Percentiles rank a stretch among this genome's conserved stretches.
Conservation (phyloP, 2,329 filamentous ascomycete species). For the Cladosporium sp. region DNA sequence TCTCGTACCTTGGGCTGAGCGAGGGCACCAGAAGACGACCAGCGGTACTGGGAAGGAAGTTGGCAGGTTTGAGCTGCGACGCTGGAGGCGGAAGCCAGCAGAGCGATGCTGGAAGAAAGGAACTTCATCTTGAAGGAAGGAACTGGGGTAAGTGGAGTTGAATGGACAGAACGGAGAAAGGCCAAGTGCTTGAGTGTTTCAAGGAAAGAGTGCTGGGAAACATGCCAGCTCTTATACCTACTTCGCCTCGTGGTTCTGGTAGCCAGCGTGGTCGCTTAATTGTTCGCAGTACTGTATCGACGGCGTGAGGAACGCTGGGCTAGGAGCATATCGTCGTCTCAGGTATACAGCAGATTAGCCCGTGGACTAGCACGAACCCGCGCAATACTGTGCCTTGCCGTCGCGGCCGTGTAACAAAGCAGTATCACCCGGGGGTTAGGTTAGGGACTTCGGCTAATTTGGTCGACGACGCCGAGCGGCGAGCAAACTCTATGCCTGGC, state of each 20-base stretch:
- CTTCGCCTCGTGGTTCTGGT: slow-evolving; percentile 1
- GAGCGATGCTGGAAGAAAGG: not conserved
- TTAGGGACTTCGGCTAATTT: slow-evolving; percentile 6
- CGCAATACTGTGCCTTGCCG: not conserved
- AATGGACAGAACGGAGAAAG: slow-evolving; percentile 2
- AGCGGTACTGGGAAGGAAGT: slow-evolving; percentile 57
- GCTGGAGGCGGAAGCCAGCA: slow-evolving; percentile 9
- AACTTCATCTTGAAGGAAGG: slow-evolving; percentile 6
- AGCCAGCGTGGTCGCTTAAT: slow-evolving; percentile 7
- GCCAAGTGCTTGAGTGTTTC: slow-evolving; percentile 18
- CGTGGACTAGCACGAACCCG: not conserved
- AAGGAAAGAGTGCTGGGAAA: slow-evolving; percentile 4
- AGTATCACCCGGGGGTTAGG: not conserved
- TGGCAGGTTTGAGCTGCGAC: slow-evolving; percentile 40
- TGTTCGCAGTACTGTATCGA: not conserved
- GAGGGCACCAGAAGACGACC: slow-evolving; percentile 49
- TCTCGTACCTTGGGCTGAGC: slow-evolving; percentile 47
- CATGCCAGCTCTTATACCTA: slow-evolving; percentile 5
- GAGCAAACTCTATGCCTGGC: not conserved
- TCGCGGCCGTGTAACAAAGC: slow-evolving; percentile 1
- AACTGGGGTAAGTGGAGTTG: not conserved
- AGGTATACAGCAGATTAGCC: slow-evolving; percentile 11
- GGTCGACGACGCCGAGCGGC: not conserved
- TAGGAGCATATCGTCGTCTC: slow-evolving; percentile 15
- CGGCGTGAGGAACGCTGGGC: not conserved